Conservation (phyloP, 2,329 filamentous ascomycete genomes). For the Ceratocystis cacaofunesta region DNA sequence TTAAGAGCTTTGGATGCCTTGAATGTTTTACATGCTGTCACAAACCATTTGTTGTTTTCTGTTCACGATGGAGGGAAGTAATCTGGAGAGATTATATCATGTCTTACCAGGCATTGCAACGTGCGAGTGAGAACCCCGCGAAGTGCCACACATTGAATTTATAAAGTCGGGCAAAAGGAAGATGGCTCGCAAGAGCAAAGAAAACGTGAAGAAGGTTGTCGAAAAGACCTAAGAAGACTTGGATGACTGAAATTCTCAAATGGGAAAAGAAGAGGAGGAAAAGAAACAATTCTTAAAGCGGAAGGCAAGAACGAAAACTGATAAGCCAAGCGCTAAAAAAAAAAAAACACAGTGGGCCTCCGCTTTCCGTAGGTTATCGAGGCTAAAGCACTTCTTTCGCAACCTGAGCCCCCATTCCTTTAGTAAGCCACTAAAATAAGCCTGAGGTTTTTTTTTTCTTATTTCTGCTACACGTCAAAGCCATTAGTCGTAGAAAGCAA, state of each 20-base stretch:
- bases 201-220: background rate
- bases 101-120: constrained; percentile 16
- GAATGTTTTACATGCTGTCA: constrained; percentile 1
- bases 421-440: background rate
- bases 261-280: background rate
- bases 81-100: background rate
- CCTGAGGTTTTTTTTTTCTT: background rate
- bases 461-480: background rate
- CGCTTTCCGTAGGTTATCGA: constrained; percentile 13
- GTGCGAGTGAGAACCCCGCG: constrained; percentile 14
- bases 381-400: background rate
- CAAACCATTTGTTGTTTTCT: background rate
- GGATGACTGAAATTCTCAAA: background rate
- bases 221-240: background rate
- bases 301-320: background rate
- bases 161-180: background rate
- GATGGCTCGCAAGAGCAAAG: background rate
- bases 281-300: background rate
- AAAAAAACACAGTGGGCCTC: background rate
- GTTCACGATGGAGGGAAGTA: background rate
- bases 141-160: constrained; percentile 15
- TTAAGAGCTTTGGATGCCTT: too few relatives aligned
- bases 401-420: background rate
- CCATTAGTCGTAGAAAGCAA: background rate
- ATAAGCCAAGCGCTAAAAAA: constrained; percentile 7